Evolutionary conservation across 148 eudicot species (phyloP), one percentile per base, ranked within the genome.

Genomic region (Fagopyrum esculentum): DNA sequence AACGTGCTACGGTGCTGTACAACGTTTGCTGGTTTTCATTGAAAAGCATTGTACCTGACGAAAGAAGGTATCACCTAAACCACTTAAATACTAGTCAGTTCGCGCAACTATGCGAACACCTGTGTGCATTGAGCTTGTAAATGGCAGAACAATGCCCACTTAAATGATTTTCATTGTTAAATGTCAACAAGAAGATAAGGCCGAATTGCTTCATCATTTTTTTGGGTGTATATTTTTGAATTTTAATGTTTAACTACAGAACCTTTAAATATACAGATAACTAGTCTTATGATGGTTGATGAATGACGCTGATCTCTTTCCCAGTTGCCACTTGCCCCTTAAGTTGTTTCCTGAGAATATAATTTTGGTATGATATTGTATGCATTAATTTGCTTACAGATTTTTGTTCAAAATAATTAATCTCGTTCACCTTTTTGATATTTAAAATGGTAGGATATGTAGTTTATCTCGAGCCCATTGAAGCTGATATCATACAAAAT

Each of bases 1-100:
- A 91, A 75, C 87, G 85, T 74, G 98, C 98, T 69, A 77, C 84
- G 47, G 70, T 88, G 44, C 82, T 91, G 79, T 91, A 87, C 79
- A 81, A 80, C 74, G 71, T 93, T 49, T 83, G 91, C 81, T 88
- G 87, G 90, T 74, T 85, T 77, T 75, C 85, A 45, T 77, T 86
- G 74, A 87, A 91, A 82, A 77, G 78, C 30, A 78, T 81, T 16
- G 75, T 74, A 54, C 76, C 85, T 75, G 75, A 77, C 52, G 73
- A 78, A 45, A 82, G 72, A 75, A 85, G 94, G 97, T 92, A 82
- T 81, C 77, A 13, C 19, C 71, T 66, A 13, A 40, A 66, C 45
- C 71, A 40, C 47, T 40, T 66, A 9, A 12, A 43, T 40, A 40
- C 71, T 66, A 13, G 45, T 66, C 71, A 40, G 11, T 40, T 40